phyloP scores from a whole-genome alignment of 1,139 yeast genomes.

The Suhomyces anneliseae region DNA sequence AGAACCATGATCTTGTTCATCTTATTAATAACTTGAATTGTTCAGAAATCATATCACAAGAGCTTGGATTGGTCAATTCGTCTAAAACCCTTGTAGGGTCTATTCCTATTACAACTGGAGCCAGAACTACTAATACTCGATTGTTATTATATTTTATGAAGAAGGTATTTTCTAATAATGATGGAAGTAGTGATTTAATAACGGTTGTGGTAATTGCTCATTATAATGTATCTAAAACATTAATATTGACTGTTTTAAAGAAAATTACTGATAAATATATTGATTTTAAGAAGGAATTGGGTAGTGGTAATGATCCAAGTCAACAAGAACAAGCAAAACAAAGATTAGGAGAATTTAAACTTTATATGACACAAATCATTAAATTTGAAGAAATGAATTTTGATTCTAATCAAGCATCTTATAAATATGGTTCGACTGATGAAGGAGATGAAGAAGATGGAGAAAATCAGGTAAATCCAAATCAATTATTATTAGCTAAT shows the following conservation, averaged over 20 bases:
- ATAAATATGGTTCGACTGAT: conserved; percentile 31
- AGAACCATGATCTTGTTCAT: conserved; percentile 44
- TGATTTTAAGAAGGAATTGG: conserved; percentile 36
- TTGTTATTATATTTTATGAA: conserved; percentile 52
- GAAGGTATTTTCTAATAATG: conserved; percentile 38
- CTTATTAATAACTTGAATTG: conserved; percentile 46
- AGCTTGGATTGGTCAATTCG: conserved; percentile 53
- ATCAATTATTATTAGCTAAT: conserved; percentile 41
- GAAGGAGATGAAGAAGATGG: conserved; percentile 16
- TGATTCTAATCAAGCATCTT: conserved; percentile 34
- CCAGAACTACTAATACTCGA: conserved; percentile 31
- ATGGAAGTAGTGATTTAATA: conserved; percentile 50
- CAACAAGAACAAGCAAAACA: conserved; percentile 18
- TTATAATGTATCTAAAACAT: conserved; percentile 42
- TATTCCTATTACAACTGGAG: conserved; percentile 34
- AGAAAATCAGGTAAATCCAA: conserved; percentile 35
- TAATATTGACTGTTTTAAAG: conserved; percentile 48
- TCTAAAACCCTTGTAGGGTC: conserved; percentile 47
- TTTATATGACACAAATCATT: conserved; percentile 53
- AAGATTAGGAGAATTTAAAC: conserved; percentile 50
- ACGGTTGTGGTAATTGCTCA: conserved; percentile 52
- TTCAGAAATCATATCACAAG: conserved; percentile 55
- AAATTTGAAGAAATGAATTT: conserved; percentile 49
- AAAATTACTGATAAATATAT: conserved; percentile 51
- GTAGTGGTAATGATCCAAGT: conserved; percentile 14